These are phyloP conservation scores for Candida glucosophila DNA, from an alignment of 1,139 yeast species.

Conservation along the genomic window DNA sequence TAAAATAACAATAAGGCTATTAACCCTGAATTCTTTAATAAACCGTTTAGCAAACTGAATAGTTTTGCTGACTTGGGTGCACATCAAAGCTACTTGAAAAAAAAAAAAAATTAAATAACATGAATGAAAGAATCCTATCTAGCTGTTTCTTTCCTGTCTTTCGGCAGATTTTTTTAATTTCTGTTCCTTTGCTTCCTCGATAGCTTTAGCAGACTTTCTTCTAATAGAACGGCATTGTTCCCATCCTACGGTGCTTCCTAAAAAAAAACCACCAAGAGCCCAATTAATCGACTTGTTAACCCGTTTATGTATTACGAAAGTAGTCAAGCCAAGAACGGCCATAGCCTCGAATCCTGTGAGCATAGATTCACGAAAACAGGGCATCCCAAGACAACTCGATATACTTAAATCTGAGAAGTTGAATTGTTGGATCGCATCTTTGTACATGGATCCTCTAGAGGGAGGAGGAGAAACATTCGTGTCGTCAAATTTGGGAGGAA, in stretches of 20 bases:
- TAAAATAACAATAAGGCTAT: too few relatives aligned
- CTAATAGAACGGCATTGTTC: constrained; percentile 80
- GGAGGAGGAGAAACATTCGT: constrained; percentile 11
- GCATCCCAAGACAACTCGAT: constrained; percentile 52
- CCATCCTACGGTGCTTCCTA: constrained; percentile 85
- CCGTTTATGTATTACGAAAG: constrained; percentile 61
- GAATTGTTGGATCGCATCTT: constrained; percentile 23
- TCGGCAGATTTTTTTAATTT: constrained; percentile 31
- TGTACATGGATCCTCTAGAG: constrained; percentile 13
- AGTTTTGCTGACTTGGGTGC: too few relatives aligned
- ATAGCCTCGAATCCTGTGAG: constrained; percentile 81
- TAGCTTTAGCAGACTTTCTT: constrained; percentile 51
- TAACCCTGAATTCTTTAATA: too few relatives aligned
- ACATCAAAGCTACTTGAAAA: too few relatives aligned
- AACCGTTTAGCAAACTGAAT: too few relatives aligned
- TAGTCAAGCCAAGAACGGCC: constrained; percentile 68
- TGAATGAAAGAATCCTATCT: too few relatives aligned
- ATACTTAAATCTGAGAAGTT: constrained; percentile 47
- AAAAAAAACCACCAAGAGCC: constrained; percentile 72
- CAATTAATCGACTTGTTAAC: constrained; percentile 63
- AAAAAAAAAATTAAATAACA: too few relatives aligned
- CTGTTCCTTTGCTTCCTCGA: constrained; percentile 50
- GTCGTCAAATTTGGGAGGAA: constrained; percentile 43
- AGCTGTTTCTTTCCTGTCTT: constrained; percentile 9
- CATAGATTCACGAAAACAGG: constrained; percentile 87